These are phyloP conservation scores for Casuarina equisetifolia DNA, from an alignment of 306 rosid species.

Conservation along the genomic window DNA sequence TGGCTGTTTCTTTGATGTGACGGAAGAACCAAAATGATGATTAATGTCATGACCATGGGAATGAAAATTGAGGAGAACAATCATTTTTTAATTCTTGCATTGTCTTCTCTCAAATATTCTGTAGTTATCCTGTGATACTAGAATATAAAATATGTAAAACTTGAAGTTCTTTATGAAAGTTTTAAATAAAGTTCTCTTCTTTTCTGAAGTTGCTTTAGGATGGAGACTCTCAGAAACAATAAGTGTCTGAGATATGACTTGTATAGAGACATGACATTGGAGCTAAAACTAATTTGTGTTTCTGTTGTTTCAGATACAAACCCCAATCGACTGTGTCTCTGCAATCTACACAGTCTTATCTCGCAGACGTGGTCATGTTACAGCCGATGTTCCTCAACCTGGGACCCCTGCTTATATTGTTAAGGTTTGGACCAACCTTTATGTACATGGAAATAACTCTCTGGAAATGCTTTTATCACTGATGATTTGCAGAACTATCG, in stretches of 20 bases:
- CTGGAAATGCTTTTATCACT: background rate
- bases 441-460: background rate
- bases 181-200: background rate
- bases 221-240: slow-evolving; percentile 7
- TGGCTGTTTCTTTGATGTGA: slow-evolving; percentile 13
- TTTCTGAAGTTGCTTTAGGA: background rate
- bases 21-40: background rate
- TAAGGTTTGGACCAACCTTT: slow-evolving; percentile 58
- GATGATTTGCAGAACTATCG: background rate
- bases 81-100: background rate
- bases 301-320: slow-evolving; percentile 78
- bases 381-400: slow-evolving; percentile 99
- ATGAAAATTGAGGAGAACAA: background rate
- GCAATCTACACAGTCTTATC: slow-evolving; percentile 97
- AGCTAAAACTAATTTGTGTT: slow-evolving; percentile 18
- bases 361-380: slow-evolving; percentile 98
- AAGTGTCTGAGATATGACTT: background rate
- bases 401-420: slow-evolving; percentile 94
- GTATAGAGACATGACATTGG: slow-evolving; percentile 22
- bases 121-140: background rate
- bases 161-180: background rate
- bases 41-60: background rate
- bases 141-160: background rate
- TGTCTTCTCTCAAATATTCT: background rate
- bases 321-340: slow-evolving; percentile 96